Conservation (phyloP, 2,329 filamentous ascomycete genomes). For the Exophiala lecanii-corni region DNA sequence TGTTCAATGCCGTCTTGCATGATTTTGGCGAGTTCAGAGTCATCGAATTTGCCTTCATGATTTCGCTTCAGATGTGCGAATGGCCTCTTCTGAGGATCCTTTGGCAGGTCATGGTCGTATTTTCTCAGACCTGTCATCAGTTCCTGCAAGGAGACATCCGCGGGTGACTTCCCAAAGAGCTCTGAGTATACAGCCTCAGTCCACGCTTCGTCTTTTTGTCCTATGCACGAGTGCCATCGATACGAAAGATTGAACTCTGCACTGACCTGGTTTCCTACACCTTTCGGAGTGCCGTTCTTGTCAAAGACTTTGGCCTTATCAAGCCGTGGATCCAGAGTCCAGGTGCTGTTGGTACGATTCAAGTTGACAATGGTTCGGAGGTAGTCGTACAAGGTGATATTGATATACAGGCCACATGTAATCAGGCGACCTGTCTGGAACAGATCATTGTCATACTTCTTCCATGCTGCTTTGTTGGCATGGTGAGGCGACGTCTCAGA, state of each 20-base stretch:
- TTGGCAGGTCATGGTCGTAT: slow-evolving; percentile 57
- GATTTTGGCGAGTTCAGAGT: slow-evolving; percentile 70
- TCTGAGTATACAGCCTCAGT: slow-evolving; percentile 65
- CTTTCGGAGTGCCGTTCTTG: slow-evolving; percentile 58
- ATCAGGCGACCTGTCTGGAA: slow-evolving; percentile 76
- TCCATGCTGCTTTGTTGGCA: slow-evolving; percentile 49
- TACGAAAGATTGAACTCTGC: slow-evolving; percentile 87
- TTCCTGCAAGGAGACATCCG: slow-evolving; percentile 54
- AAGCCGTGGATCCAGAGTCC: slow-evolving; percentile 73
- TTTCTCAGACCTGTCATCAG: slow-evolving; percentile 60
- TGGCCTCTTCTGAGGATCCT: slow-evolving; percentile 62
- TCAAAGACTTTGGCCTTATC: slow-evolving; percentile 58
- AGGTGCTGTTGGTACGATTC: slow-evolving; percentile 67
- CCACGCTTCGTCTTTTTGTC: slow-evolving; percentile 72
- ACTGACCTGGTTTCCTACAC: slow-evolving; percentile 75
- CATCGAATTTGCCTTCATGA: slow-evolving; percentile 63
- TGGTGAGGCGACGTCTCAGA: slow-evolving; percentile 47
- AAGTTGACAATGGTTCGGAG: slow-evolving; percentile 72
- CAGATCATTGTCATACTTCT: slow-evolving; percentile 69
- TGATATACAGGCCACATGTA: slow-evolving; percentile 70
- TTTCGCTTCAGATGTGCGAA: slow-evolving; percentile 65
- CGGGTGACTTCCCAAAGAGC: slow-evolving; percentile 57
- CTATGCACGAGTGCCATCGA: slow-evolving; percentile 77
- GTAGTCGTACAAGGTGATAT: slow-evolving; percentile 73
- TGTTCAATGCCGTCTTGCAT: slow-evolving; percentile 68